These are phyloP conservation scores for Leishmania aethiopica DNA, from an alignment of 208 protist species.

Conservation along the genomic window DNA sequence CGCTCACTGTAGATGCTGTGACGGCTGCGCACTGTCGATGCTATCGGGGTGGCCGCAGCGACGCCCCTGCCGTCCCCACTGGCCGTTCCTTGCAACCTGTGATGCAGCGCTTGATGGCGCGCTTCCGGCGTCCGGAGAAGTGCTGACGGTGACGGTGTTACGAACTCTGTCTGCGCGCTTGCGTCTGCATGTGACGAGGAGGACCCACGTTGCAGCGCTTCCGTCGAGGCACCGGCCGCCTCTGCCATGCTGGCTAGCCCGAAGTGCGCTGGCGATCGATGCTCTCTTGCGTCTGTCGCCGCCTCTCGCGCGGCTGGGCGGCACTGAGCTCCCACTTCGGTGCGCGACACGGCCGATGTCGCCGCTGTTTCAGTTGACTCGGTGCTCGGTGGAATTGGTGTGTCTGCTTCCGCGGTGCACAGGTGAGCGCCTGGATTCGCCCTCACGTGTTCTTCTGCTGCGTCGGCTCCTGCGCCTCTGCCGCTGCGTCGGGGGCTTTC, in stretches of 20 bases:
- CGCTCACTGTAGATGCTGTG: conserved; percentile 25
- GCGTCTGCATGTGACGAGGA: background rate
- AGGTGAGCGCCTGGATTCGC: background rate
- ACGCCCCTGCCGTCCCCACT: background rate
- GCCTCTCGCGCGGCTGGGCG: background rate
- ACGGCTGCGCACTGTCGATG: conserved; percentile 16
- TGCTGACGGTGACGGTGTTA: background rate
- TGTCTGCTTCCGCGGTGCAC: conserved; percentile 4
- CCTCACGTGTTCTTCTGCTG: background rate
- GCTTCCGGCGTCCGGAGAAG: background rate
- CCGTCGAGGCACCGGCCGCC: background rate
- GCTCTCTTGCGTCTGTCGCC: background rate
- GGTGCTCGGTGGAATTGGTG: background rate
- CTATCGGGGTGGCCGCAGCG: conserved; percentile 6
- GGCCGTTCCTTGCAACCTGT: background rate
- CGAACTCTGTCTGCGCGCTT: background rate
- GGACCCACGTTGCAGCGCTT: background rate
- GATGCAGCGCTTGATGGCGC: background rate
- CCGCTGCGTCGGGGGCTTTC: background rate
- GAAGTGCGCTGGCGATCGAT: background rate
- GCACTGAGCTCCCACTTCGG: conserved; percentile 2
- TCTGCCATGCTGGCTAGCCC: background rate
- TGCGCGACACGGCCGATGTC: background rate
- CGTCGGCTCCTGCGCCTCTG: background rate
- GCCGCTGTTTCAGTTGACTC: background rate